phyloP scores from a whole-genome alignment of 1,284 basidiomycete species.

The Neolentinus lepideus region DNA sequence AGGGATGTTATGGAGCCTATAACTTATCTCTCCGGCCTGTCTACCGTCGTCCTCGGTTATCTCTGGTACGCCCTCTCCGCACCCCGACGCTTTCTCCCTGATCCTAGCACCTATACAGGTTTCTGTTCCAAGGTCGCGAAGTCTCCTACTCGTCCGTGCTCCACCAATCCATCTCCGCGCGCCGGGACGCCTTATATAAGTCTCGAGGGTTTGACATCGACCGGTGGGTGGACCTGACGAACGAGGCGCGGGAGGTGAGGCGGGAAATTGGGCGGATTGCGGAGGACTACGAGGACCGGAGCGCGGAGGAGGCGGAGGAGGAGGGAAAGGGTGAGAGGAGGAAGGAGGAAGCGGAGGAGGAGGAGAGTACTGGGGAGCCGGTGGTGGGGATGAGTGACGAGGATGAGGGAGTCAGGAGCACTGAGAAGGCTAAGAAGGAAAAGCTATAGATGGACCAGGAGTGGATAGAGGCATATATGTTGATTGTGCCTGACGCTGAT shows the following conservation, averaged over 20 bases:
- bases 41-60: conserved; percentile 53
- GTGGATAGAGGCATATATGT: too few relatives aligned
- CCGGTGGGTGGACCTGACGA: conserved; percentile 46
- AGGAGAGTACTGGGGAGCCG: background rate
- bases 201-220: conserved; percentile 58
- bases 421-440: too few relatives aligned
- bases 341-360: background rate
- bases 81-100: background rate
- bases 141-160: conserved; percentile 63
- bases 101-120: conserved; percentile 25
- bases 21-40: conserved; percentile 55
- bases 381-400: background rate
- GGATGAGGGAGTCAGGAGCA: background rate
- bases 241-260: conserved; percentile 42
- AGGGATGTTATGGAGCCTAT: conserved; percentile 71
- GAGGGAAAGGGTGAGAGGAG: background rate
- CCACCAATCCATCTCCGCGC: conserved; percentile 26
- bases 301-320: background rate
- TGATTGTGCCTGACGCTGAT: too few relatives aligned
- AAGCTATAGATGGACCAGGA: too few relatives aligned
- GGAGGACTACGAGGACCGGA: conserved; percentile 45
- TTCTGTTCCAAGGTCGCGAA: conserved; percentile 60
- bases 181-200: conserved; percentile 29
- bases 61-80: conserved; percentile 32
- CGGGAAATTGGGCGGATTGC: conserved; percentile 52